Percentiles rank a stretch among this genome's conserved stretches.
phyloP scores from a whole-genome alignment of 2,329 filamentous ascomycete genomes.

The Fusarium incarnatum region DNA sequence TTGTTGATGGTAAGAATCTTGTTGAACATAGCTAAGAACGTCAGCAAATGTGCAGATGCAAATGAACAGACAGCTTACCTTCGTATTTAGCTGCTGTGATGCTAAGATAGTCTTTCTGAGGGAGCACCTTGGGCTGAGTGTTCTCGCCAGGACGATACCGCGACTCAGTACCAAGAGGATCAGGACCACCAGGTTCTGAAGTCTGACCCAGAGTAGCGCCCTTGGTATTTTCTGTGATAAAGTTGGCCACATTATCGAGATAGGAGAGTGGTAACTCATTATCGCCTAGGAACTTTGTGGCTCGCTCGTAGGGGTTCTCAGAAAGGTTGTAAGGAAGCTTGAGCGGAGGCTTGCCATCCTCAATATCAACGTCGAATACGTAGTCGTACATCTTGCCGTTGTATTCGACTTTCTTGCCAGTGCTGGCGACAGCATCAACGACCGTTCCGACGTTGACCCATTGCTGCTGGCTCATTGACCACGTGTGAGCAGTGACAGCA shows the following conservation, averaged over 20 bases:
- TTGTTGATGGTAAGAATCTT: slow-evolving; percentile 82
- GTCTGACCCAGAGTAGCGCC: slow-evolving; percentile 82
- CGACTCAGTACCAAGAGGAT: slow-evolving; percentile 82
- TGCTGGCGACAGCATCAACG: slow-evolving; percentile 87
- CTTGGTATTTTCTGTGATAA: slow-evolving; percentile 90
- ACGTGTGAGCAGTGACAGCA: slow-evolving; percentile 86
- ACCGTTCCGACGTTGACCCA: slow-evolving; percentile 96
- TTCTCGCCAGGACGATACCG: slow-evolving; percentile 77
- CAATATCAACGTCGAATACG: slow-evolving; percentile 96
- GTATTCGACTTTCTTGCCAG: slow-evolving; percentile 79
- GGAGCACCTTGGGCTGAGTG: slow-evolving; percentile 70
- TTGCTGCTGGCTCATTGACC: slow-evolving; percentile 77
- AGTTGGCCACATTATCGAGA: slow-evolving; percentile 91
- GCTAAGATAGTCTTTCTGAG: slow-evolving; percentile 81
- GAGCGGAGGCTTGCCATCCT: slow-evolving; percentile 90
- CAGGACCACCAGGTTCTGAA: slow-evolving; percentile 64
- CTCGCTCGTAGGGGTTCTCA: slow-evolving; percentile 91
- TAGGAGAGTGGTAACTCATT: slow-evolving; percentile 90
- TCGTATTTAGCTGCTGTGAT: slow-evolving; percentile 80
- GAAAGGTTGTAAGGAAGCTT: slow-evolving; percentile 95
- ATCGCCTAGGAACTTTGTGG: slow-evolving; percentile 88
- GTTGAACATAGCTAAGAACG: slow-evolving; percentile 71
- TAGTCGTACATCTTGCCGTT: slow-evolving; percentile 93
- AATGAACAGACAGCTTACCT: slow-evolving; percentile 50
- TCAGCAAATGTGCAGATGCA: neutral